These are phyloP conservation scores for Rhodotorula diobovata DNA, from an alignment of 768 basidiomycete species.

Conservation along the genomic window DNA sequence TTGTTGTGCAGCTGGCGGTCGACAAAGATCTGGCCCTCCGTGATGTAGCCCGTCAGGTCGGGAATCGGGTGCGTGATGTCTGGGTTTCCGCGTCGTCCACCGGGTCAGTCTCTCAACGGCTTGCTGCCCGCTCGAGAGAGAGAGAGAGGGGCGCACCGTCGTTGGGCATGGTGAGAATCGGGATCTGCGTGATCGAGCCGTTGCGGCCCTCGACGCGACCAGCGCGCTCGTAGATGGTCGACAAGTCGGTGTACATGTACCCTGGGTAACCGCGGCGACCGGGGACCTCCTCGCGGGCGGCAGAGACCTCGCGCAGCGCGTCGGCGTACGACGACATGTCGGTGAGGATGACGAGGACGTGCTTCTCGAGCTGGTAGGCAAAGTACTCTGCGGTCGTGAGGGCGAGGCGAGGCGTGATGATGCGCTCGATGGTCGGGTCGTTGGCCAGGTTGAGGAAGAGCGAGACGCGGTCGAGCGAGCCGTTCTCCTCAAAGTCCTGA, in stretches of 20 bases:
- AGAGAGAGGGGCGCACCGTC: constrained; percentile 62
- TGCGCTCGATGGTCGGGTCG: constrained; percentile 98
- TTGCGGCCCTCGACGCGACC: constrained; percentile 96
- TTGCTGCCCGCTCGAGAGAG: no score
- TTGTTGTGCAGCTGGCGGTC: constrained; percentile 95
- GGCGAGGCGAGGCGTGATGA: constrained; percentile 96
- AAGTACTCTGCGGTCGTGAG: constrained; percentile 99
- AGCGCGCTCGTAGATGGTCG: constrained; percentile 97
- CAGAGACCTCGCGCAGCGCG: constrained; percentile 94
- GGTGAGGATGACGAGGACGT: constrained; percentile 96
- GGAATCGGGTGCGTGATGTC: constrained; percentile 99
- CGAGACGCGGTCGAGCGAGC: constrained; percentile 92
- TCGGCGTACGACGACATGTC: constrained; percentile 99
- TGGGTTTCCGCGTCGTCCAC: constrained; percentile 46
- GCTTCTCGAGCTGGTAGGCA: constrained; percentile 98
- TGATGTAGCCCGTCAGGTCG: constrained; percentile 98
- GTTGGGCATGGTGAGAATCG: constrained; percentile 99
- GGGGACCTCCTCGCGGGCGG: constrained; percentile 97
- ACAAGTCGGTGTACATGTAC: constrained; percentile 79
- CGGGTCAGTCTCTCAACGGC: neutral
- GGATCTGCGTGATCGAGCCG: constrained; percentile 99
- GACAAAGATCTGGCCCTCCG: constrained; percentile 97
- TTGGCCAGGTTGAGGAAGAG: constrained; percentile 98
- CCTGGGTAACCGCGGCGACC: constrained; percentile 92
- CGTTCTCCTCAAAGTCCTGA: constrained; percentile 98